Conservation (phyloP, 257 asterid species). For the Craterostigma plantagineum region DNA sequence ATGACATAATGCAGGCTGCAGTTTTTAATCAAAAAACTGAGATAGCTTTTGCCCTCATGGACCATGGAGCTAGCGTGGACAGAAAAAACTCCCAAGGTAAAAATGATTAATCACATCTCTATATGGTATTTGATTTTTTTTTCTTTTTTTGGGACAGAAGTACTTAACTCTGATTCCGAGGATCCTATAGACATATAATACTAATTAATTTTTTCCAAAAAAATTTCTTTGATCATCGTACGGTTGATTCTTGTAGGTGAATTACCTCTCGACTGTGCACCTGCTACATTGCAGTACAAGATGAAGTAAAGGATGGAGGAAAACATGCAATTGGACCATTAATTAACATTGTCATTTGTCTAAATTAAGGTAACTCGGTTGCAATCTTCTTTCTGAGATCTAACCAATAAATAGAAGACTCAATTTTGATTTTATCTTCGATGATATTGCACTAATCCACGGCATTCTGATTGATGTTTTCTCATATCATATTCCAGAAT, state of each 20-base stretch:
- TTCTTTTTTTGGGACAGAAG: background rate
- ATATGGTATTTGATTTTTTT: too few relatives aligned
- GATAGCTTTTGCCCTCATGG: conserved; percentile 83
- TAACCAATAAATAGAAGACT: background rate
- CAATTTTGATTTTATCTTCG: too few relatives aligned
- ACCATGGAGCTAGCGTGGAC: conserved; percentile 54
- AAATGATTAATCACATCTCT: conserved; percentile 7
- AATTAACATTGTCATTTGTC: conserved; percentile 7
- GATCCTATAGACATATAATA: background rate
- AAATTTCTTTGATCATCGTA: conserved; percentile 8
- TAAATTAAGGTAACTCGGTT: conserved; percentile 10
- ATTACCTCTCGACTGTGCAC: conserved; percentile 93
- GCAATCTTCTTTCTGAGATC: conserved; percentile 5
- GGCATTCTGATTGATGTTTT: too few relatives aligned
- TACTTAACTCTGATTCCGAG: conserved; percentile 1
- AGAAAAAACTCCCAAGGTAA: conserved; percentile 84
- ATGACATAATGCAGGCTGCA: conserved; percentile 51
- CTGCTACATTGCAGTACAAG: conserved; percentile 83
- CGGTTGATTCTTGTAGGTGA: conserved; percentile 44
- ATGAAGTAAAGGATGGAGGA: conserved; percentile 75
- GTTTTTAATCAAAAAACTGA: conserved; percentile 91
- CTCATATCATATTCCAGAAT: too few relatives aligned
- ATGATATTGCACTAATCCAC: too few relatives aligned
- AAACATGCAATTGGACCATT: conserved; percentile 11
- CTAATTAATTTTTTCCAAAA: too few relatives aligned